phyloP scores from a whole-genome alignment of 2,329 filamentous ascomycete genomes.

The Fusarium sp. region DNA sequence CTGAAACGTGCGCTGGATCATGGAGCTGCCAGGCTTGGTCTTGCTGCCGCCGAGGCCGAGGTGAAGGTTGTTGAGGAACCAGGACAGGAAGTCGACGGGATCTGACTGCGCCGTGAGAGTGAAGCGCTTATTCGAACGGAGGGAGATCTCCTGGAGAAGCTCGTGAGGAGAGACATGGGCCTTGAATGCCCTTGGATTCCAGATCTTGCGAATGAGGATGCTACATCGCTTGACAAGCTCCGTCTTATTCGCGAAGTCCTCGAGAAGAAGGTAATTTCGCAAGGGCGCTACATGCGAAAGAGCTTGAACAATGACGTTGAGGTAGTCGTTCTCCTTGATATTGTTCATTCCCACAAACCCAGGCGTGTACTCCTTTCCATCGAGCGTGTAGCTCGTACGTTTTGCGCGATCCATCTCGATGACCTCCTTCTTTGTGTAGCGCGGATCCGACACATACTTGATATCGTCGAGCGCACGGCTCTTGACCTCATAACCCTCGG shows the following conservation, averaged over 20 bases:
- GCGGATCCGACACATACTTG: slow-evolving; percentile 96
- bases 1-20: slow-evolving; percentile 94
- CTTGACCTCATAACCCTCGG: slow-evolving; percentile 96
- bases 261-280: slow-evolving; percentile 91
- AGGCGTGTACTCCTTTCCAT: slow-evolving; percentile 88
- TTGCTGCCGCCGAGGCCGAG: slow-evolving; percentile 91
- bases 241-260: slow-evolving; percentile 79
- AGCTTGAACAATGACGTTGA: slow-evolving; percentile 94
- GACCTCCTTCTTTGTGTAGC: slow-evolving; percentile 86
- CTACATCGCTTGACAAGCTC: slow-evolving; percentile 91
- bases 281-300: slow-evolving; percentile 91
- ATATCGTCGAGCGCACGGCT: slow-evolving; percentile 97
- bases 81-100: slow-evolving; percentile 95
- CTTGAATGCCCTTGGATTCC: slow-evolving; percentile 97
- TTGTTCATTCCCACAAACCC: slow-evolving; percentile 99
- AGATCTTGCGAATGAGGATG: slow-evolving; percentile 94
- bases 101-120: slow-evolving; percentile 92
- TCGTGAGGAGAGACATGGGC: slow-evolving; percentile 98
- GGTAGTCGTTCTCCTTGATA: slow-evolving; percentile 99
- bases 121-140: slow-evolving; percentile 93
- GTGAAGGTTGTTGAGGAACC: slow-evolving; percentile 98
- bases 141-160: slow-evolving; percentile 92
- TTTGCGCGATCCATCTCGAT: slow-evolving; percentile 80
- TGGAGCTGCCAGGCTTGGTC: slow-evolving; percentile 85
- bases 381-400: slow-evolving; percentile 79